phyloP scores from a whole-genome alignment of 2,329 filamentous ascomycete genomes.

The Podosphaera xanthii region DNA sequence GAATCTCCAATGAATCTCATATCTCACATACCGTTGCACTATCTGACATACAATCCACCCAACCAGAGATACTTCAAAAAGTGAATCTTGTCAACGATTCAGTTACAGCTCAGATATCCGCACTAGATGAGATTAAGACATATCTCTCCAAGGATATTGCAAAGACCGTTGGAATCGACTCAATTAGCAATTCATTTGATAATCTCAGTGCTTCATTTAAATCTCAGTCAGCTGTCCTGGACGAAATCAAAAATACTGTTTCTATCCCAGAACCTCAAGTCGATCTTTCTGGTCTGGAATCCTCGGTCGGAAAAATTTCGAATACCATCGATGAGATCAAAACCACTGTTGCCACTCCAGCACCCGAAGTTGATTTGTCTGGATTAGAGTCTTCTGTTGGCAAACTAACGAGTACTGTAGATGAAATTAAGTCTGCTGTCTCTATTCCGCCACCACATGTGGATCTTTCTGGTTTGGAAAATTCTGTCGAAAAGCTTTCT shows the following conservation, averaged over 20 bases:
- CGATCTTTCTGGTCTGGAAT: conserved; percentile 1
- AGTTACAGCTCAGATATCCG: not conserved
- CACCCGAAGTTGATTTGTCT: not conserved
- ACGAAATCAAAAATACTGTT: conserved; percentile 4
- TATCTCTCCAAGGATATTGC: not conserved
- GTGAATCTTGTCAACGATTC: conserved; percentile 2
- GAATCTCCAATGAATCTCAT: conserved; percentile 7
- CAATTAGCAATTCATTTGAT: conserved; percentile 6
- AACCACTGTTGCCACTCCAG: conserved; percentile 1
- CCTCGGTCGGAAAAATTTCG: conserved; percentile 1
- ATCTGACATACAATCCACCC: conserved; percentile 2
- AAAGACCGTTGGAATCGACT: conserved; percentile 4
- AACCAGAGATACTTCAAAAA: conserved; percentile 3
- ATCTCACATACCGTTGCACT: conserved; percentile 6
- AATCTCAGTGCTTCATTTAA: conserved; percentile 5
- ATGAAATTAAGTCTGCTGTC: conserved; percentile 8
- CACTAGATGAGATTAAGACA: conserved; percentile 1
- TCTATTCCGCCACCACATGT: conserved; percentile 2
- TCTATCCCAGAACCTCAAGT: not conserved
- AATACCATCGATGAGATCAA: conserved; percentile 2
- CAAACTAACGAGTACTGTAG: conserved; percentile 2
- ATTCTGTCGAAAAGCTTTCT: too few relatives aligned
- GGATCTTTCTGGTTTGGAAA: conserved; percentile 7
- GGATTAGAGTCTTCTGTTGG: conserved; percentile 2
- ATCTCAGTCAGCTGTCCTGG: conserved; percentile 1